A percentile compares a stretch with the other conserved stretches of the same genome.
phyloP scores from a whole-genome alignment of 2,329 filamentous ascomycete species.

The Cladophialophora psammophila region DNA sequence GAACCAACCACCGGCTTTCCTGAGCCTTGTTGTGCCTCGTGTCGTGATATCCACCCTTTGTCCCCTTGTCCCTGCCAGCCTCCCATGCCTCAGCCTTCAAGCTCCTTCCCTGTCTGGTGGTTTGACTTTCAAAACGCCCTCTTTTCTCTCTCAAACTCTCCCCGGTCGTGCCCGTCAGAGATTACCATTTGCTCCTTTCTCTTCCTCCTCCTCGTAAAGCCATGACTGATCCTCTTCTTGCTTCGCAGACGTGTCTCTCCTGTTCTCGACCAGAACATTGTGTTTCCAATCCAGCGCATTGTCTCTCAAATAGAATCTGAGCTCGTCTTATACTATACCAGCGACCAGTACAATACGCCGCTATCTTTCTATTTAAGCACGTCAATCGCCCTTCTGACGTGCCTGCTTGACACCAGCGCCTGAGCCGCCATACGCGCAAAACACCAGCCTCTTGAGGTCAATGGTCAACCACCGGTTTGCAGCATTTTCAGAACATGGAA shows the following conservation, averaged over 20 bases:
- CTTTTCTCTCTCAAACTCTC: constrained; percentile 25
- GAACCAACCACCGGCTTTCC: constrained; percentile 23
- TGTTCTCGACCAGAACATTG: constrained; percentile 30
- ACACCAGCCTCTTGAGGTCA: constrained; percentile 21
- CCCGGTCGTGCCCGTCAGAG: constrained; percentile 18
- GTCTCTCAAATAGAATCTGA: constrained; percentile 17
- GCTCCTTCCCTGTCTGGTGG: constrained; percentile 32
- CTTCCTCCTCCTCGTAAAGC: constrained; percentile 14
- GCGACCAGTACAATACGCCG: neutral
- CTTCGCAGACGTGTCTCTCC: constrained; percentile 21
- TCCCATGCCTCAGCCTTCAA: constrained; percentile 12
- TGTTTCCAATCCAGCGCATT: constrained; percentile 24
- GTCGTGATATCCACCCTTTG: constrained; percentile 18
- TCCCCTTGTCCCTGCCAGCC: constrained; percentile 6
- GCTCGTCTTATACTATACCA: constrained; percentile 14
- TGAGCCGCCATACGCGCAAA: constrained; percentile 9
- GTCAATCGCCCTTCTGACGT: constrained; percentile 31
- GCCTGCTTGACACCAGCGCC: constrained; percentile 26
- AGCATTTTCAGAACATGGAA: constrained; percentile 30
- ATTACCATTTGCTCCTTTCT: constrained; percentile 24
- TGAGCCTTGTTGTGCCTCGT: constrained; percentile 29
- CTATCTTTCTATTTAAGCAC: constrained; percentile 28
- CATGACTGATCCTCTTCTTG: constrained; percentile 18
- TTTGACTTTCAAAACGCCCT: constrained; percentile 32
- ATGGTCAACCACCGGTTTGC: constrained; percentile 22